Percentiles rank a stretch among this genome's conserved stretches.
Conservation (phyloP, 164 flowering plant species). For the Vitis labrusca region DNA sequence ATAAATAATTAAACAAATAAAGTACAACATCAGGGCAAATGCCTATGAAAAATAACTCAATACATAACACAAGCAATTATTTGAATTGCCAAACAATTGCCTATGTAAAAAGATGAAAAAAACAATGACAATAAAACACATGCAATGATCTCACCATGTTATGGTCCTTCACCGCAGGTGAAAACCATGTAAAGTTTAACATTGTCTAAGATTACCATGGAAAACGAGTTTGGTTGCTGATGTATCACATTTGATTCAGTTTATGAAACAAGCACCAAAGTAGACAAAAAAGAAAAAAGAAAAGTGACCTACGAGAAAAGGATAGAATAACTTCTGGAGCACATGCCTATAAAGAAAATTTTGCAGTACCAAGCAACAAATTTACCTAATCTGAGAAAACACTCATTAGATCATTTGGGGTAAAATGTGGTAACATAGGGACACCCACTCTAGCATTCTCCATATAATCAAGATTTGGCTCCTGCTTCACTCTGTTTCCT, state of each 20-base stretch:
- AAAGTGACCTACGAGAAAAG: too few relatives aligned
- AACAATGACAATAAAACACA: not conserved
- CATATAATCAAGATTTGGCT: conserved; percentile 41
- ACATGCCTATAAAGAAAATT: not conserved
- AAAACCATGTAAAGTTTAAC: not conserved
- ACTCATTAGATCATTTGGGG: conserved; percentile 62
- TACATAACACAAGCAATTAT: too few relatives aligned
- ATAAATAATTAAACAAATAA: too few relatives aligned
- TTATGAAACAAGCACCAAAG: not conserved
- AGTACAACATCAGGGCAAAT: too few relatives aligned
- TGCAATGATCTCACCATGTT: not conserved
- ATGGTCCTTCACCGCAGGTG: not conserved
- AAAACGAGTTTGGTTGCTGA: not conserved
- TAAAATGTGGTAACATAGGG: conserved; percentile 33
- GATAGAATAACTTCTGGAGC: not conserved
- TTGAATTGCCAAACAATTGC: too few relatives aligned
- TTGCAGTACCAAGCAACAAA: not conserved
- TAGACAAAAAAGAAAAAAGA: not conserved
- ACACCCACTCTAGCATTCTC: conserved; percentile 40
- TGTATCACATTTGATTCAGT: too few relatives aligned
- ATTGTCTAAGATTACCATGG: not conserved
- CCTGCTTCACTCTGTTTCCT: conserved; percentile 52
- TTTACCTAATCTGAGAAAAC: conserved; percentile 68
- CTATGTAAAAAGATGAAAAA: too few relatives aligned
- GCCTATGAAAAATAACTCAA: too few relatives aligned